Base-by-base conservation (phyloP, 2,329 filamentous ascomycete genomes). In the Cladophialophora exuberans region DNA sequence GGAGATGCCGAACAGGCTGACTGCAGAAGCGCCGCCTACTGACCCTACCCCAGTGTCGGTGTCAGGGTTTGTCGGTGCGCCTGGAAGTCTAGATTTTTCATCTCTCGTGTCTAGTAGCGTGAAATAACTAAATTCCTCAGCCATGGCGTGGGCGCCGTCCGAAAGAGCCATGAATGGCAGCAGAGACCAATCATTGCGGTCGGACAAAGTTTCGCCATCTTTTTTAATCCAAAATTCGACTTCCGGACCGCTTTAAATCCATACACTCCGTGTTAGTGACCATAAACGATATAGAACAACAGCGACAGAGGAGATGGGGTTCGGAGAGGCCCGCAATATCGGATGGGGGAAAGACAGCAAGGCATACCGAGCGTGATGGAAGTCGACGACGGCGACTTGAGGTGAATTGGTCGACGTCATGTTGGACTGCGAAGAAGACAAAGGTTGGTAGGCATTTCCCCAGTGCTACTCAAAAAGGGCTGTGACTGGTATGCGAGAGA, bases 111-210 rank as follows among this genome's bases (percentile, higher is more conserved):
- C 83, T 55, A 90, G 81, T 47, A 99, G 84, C 6, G 93, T 97
- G 72, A 99, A 99, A 76, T 99, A 99, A 47, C 92, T 97, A 77
- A 97, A 99, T 75, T 97, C 94, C 75, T 99, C 94, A 54, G 87
- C 88, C 76, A 80, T 94, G 86, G 91, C 86, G 78, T 99, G 94
- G 50, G 94, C 94, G 49, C 94, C 94, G 70, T 99, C 94, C 54
- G 90, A 94, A 67, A 99, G 76, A 22, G 94, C 94, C 90, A 97
- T 97, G 72, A 99, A 99, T 0, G 94, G 92, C 59, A 99, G 79
- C 64, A 97, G 73, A 23, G 86, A 82, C 94, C 94, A 99, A 69
- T 94, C 90, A 74, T 95, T 93, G 56, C 92, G 88, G 41, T 75
- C 78, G 3, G 88, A 88, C 9, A 93, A 90, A 72, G 97, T 91